Evolutionary conservation across 139 green algal genomes (phyloP).

Genomic region (Asterochloris sp.): DNA sequence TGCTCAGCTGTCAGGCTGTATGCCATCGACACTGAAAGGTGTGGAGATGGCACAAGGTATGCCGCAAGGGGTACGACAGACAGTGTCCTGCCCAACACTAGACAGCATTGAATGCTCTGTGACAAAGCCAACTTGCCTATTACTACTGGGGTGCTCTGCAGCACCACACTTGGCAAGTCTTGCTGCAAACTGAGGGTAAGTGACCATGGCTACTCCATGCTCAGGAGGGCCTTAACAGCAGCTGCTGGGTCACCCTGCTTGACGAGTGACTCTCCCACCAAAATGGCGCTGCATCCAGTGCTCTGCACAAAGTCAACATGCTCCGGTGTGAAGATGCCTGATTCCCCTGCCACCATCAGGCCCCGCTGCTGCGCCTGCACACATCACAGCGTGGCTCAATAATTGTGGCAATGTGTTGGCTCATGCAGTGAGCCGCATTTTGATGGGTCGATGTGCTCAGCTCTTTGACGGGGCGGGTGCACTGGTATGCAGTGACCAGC

Average conservation of each 20-base stretch:
- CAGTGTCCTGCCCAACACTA: too few species aligned
- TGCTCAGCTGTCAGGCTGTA: too few species aligned
- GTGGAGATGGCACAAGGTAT: too few species aligned
- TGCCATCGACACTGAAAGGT: too few species aligned
- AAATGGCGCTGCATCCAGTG: conserved; percentile 77
- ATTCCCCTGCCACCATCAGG: conserved; percentile 93
- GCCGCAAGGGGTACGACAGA: too few species aligned
- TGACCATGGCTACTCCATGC: background rate
- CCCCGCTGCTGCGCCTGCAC: conserved; percentile 58
- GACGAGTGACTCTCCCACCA: conserved; percentile 97
- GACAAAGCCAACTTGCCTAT: too few species aligned
- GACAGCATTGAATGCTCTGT: too few species aligned
- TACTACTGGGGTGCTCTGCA: too few species aligned
- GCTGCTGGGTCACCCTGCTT: conserved; percentile 85
- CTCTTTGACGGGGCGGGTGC: background rate
- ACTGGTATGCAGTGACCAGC: background rate
- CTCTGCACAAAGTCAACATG: conserved; percentile 86
- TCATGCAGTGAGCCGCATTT: too few species aligned
- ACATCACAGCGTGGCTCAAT: background rate
- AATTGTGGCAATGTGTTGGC: background rate
- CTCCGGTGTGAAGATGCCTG: conserved; percentile 93
- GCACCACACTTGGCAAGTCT: too few species aligned
- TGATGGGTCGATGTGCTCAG: too few species aligned
- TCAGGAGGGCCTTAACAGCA: conserved; percentile 79
- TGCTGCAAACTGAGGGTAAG: too few species aligned